These are phyloP conservation scores for Boletus sp. DNA, from an alignment of 768 basidiomycete species.

Conservation along the genomic window DNA sequence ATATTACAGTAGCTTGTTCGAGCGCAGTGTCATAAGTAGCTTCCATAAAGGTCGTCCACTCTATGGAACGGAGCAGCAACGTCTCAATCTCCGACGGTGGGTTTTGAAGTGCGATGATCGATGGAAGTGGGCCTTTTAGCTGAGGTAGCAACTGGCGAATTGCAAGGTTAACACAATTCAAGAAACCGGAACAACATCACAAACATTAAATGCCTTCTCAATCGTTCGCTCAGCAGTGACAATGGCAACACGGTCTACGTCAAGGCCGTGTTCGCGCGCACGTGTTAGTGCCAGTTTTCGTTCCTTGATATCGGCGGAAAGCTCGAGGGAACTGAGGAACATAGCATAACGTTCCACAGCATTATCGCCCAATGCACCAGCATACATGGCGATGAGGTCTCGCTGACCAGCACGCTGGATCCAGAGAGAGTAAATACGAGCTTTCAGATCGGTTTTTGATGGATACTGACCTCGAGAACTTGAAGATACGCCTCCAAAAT, in stretches of 20 bases:
- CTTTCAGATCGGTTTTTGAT: not conserved
- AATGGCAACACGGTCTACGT: conserved; percentile 75
- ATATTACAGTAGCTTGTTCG: conserved; percentile 82
- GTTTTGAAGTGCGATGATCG: conserved; percentile 54
- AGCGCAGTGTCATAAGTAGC: conserved; percentile 76
- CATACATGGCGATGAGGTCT: conserved; percentile 91
- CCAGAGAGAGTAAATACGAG: not conserved
- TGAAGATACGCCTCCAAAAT: conserved; percentile 88
- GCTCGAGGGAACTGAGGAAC: conserved; percentile 78
- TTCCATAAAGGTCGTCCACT: conserved; percentile 85
- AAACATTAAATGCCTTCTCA: conserved; percentile 64
- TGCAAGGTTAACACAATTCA: conserved; percentile 8
- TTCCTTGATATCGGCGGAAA: conserved; percentile 60
- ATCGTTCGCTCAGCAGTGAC: conserved; percentile 78
- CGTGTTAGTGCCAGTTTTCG: conserved; percentile 68
- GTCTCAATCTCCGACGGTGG: conserved; percentile 57
- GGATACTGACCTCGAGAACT: conserved; percentile 68
- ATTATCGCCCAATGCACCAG: conserved; percentile 84
- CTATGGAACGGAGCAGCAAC: conserved; percentile 80
- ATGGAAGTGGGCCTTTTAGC: conserved; percentile 57
- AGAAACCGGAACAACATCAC: conserved; percentile 13
- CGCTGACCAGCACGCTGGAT: conserved; percentile 70
- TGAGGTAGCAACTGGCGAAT: conserved; percentile 47
- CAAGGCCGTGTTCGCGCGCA: conserved; percentile 82
- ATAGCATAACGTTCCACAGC: conserved; percentile 90